Conservation (phyloP, 192 early-diverging fungal species). For the Thamnidium elegans region DNA sequence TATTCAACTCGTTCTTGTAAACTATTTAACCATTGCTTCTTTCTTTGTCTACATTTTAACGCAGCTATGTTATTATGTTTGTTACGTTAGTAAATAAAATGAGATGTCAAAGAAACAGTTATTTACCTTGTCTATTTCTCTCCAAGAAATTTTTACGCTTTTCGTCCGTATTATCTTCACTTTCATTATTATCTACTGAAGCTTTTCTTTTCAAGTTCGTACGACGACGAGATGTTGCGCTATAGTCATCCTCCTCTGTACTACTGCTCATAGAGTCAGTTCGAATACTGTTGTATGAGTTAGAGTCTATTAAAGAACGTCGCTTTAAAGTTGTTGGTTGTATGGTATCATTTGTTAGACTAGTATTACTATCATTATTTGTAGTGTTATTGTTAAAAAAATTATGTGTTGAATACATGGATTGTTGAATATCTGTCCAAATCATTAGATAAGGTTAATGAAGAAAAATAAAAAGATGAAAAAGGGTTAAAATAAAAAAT, state of each 20-base stretch:
- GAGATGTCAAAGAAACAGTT: not conserved
- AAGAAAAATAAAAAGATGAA: not conserved
- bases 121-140: conserved; percentile 77
- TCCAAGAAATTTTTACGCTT: conserved; percentile 82
- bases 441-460: not conserved
- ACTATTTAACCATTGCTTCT: conserved; percentile 86
- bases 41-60: conserved; percentile 87
- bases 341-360: too few relatives aligned
- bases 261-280: not conserved
- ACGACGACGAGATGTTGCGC: not conserved
- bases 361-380: not conserved
- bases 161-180: conserved; percentile 45
- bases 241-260: not conserved
- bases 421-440: conserved; percentile 2
- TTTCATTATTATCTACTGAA: not conserved
- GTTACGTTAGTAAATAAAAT: conserved; percentile 7
- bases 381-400: too few relatives aligned
- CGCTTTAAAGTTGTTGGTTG: too few relatives aligned
- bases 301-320: not conserved
- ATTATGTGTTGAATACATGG: not conserved
- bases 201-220: not conserved
- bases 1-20: conserved; percentile 68
- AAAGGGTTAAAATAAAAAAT: not conserved
- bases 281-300: not conserved
- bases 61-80: conserved; percentile 52